Evolutionary conservation across 768 basidiomycete species (phyloP), one percentile per base, ranked within the genome.

Genomic region (Naganishia antarctica): DNA sequence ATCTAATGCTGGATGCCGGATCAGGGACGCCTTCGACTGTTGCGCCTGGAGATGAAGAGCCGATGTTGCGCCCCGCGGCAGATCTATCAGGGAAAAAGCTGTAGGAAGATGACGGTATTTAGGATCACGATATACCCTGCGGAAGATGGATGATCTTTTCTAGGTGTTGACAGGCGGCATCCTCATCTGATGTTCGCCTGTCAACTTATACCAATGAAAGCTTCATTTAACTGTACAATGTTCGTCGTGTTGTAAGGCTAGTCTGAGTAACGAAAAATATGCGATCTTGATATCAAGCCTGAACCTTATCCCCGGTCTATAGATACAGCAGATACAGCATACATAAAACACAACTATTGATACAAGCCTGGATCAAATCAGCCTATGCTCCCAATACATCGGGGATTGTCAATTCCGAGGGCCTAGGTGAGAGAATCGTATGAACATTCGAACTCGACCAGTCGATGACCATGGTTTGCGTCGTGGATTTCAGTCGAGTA

Each of bases 381-480:
- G 37, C 37, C 37, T 40, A 8, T 40, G 37, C 37, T 40, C 37
- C 11, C 11, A 12, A 7, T 44, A 44, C 9, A 37, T n/a, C 37
- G 3, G 48, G 50, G 7, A n/a, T 37, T 6, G 31, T 53, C 15
- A 37, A n/a, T 37, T 53, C 50, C 32, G 50, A 34, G 32, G 31
- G 18, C n/a, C 34, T 34, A 34, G 31, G 50, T 16, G 50, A 21
- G 7, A 53, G 50, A 15, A 53, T 53, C 32, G 31, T 34, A 34
- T 53, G 34, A 9, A 53, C 34, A 28, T 53, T 53, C 23, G 50
- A 53, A n/a, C 31, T 53, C 2, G 50, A 53, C 50, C 50, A 53
- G n/a, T 53, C 50, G 15, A 53, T 21, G 18, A 53, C 18, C 50
- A 53, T 53, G 2, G 50, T 53, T n/a, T 53, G 50, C 50, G 50